These are phyloP conservation scores for Paspalum vaginatum DNA, from an alignment of 176 grass and related monocot species.

Conservation along the genomic window DNA sequence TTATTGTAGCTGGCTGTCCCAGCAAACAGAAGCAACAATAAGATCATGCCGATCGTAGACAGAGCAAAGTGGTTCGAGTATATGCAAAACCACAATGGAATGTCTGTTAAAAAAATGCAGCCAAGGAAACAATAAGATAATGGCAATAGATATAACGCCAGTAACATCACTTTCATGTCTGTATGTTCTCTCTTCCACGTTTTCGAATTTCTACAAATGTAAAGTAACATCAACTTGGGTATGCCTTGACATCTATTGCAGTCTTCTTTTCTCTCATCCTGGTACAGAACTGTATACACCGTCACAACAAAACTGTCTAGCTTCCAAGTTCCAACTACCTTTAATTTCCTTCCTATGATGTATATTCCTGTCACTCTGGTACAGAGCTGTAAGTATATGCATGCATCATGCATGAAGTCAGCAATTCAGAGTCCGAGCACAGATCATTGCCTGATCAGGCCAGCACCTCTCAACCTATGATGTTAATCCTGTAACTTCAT, in stretches of 20 bases:
- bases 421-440: not conserved
- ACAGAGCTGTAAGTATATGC: not conserved
- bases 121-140: not conserved
- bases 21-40: not conserved
- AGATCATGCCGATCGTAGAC: not conserved
- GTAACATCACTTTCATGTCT: slow-evolving; percentile 1
- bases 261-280: slow-evolving; percentile 11
- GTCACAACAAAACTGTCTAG: slow-evolving; percentile 31
- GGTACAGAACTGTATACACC: slow-evolving; percentile 29
- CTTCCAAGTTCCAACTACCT: slow-evolving; percentile 36
- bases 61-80: not conserved
- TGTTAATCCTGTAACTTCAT: slow-evolving; percentile 62
- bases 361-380: not conserved
- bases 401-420: slow-evolving; percentile 28
- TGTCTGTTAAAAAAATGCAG: not conserved
- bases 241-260: slow-evolving; percentile 31
- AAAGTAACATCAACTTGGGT: slow-evolving; percentile 2
- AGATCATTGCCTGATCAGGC: slow-evolving; percentile 27
- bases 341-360: slow-evolving; percentile 33
- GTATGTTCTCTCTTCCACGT: slow-evolving; percentile 3
- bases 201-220: slow-evolving; percentile 13
- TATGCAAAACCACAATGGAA: not conserved
- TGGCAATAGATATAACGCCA: not conserved
- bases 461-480: slow-evolving; percentile 38
- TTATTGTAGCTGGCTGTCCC: no score